phyloP scores from a whole-genome alignment of 345 rosid species.

The Moricandia moricandioides region DNA sequence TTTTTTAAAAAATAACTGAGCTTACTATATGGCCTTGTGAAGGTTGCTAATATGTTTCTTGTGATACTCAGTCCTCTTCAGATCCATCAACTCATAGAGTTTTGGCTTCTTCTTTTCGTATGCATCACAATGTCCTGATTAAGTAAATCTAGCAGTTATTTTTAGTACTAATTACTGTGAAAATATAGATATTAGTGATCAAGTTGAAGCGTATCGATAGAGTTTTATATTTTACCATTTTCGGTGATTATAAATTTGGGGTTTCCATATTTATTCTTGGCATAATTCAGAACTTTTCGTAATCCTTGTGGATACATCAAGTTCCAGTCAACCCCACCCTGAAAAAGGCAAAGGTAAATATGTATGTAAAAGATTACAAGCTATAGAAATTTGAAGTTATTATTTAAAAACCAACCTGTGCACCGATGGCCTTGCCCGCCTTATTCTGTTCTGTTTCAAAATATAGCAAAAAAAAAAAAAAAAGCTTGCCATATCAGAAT shows the following conservation, averaged over 20 bases:
- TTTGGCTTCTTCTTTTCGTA: slow-evolving; percentile 30
- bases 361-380: neutral
- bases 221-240: slow-evolving; percentile 40
- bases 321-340: slow-evolving; percentile 41
- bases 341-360: neutral
- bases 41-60: slow-evolving; percentile 22
- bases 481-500: neutral
- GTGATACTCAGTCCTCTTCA: slow-evolving; percentile 33
- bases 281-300: slow-evolving; percentile 33
- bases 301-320: slow-evolving; percentile 45
- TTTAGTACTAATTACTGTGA: neutral
- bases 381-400: neutral
- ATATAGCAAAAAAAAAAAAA: neutral
- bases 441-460: slow-evolving; percentile 11
- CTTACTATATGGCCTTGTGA: slow-evolving; percentile 30
- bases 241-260: slow-evolving; percentile 51
- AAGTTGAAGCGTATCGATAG: neutral
- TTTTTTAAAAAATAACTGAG: neutral
- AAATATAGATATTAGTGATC: neutral
- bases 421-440: slow-evolving; percentile 26
- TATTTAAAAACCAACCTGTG: slow-evolving; percentile 7
- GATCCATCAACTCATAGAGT: slow-evolving; percentile 26
- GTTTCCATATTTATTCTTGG: slow-evolving; percentile 37
- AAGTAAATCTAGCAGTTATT: neutral
- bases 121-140: slow-evolving; percentile 29